Evolutionary conservation across 1,284 basidiomycete genomes (phyloP), one percentile per base, ranked within the genome.

Genomic region (Grifola frondosa): DNA sequence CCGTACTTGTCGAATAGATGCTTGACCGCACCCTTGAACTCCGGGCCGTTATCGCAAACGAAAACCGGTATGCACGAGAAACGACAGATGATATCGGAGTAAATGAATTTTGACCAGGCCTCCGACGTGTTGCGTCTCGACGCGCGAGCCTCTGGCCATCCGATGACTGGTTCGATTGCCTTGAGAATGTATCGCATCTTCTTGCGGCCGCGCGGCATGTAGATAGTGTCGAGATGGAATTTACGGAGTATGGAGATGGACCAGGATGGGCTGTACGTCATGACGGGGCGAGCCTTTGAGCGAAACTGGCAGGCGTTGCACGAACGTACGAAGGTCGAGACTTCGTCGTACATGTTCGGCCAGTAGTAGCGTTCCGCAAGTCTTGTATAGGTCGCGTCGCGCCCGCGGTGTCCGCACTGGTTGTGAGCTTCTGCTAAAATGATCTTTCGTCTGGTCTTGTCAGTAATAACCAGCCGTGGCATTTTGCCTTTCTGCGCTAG

Each of bases 301-400:
- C 26, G 38, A 15, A 30, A 34, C 41, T 69, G 67, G 19, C 68
- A 68, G 12, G 54, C 49, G n/a, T 60, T 56, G 52, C 67, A 66
- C 0, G 63, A 65, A 0, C 60, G 40, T 0, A 66, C 50, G 30
- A 66, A 68, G 28, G 54, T 64, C 0, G 59, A 42, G 16, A 65
- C 47, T 7, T 64, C 42, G 31, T 61, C 50, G 36, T 59, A 60
- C 54, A 69, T 59, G 13, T 60, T 61, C 1, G 57, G 62, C 63
- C 64, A 65, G 22, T 54, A 64, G 43, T 55, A 63, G 0, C 57
- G 38, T 7, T 66, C 63, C 0, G 29, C 8, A 1, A 66, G 37
- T 3, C 44, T 28, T 12, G 38, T 36, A 42, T 62, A 63, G 0
- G 62, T 62, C 0, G 55, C 48, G 32, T 67, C 58, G 0, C 57